Percentiles rank a stretch among this genome's conserved stretches.
These are phyloP conservation scores for Aureobasidium leucospermi DNA, from an alignment of 2,329 filamentous ascomycete genomes.

Conservation along the genomic window DNA sequence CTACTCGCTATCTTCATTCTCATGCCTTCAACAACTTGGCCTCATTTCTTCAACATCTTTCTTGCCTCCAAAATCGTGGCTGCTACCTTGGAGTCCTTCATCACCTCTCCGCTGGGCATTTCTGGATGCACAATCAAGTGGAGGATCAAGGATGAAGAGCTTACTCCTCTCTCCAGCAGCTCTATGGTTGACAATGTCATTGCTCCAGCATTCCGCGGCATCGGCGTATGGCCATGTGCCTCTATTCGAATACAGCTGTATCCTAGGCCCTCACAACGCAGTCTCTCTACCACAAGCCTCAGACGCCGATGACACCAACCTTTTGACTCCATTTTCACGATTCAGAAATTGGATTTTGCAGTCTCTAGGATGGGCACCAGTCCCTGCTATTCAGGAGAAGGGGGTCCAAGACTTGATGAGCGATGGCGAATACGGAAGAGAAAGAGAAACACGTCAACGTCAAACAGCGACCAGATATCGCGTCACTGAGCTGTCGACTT, in stretches of 20 bases:
- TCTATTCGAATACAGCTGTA: background rate
- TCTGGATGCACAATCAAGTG: background rate
- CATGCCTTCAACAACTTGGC: constrained; percentile 7
- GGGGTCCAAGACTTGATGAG: background rate
- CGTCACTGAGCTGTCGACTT: background rate
- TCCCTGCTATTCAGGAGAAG: background rate
- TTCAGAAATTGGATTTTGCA: background rate
- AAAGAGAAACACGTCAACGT: background rate
- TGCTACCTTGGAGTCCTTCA: constrained; percentile 5
- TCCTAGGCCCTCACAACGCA: constrained; percentile 2
- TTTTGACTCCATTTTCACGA: background rate
- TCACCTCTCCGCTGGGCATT: constrained; percentile 12
- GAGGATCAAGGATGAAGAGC: background rate
- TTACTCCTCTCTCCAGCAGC: background rate
- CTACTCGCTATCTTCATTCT: background rate
- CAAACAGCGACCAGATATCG: background rate
- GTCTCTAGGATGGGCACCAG: constrained; percentile 4
- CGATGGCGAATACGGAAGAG: background rate
- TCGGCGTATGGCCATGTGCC: constrained; percentile 3
- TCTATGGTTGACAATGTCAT: background rate
- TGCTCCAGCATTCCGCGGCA: background rate
- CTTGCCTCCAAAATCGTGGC: background rate
- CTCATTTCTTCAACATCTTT: background rate
- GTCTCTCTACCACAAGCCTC: background rate
- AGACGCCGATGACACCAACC: background rate